Evolutionary conservation across 805 yeast genomes (phyloP), one percentile per base, ranked within the genome.

Genomic region (Kodamaea kaohsiungensis): DNA sequence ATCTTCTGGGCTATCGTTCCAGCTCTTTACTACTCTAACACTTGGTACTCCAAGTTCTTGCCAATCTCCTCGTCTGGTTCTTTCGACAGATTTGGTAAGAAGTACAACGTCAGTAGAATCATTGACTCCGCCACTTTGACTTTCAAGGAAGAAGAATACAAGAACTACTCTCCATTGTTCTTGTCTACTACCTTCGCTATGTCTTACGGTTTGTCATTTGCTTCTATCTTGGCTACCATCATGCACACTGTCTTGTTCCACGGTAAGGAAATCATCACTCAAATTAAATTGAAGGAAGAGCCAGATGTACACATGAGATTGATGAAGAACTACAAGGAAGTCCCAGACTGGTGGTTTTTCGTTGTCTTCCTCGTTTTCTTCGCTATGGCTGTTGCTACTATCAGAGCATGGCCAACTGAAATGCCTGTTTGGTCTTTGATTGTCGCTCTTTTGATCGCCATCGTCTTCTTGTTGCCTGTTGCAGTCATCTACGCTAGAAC

Each of bases 91-190:
- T 78, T 64, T 59, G 85, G 80, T 51, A 53, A 76, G 2, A 18
- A 64, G 7, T 87, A 85, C 66, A 71, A 84, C 47, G 86, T 82
- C 19, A 45, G 73, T 13, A 71, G 70, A 52, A 80, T 87, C 49
- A 69, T 86, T 37, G 70, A 78, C 58, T 59, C 60, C 27, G 50
- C 55, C 30, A 71, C 76, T 30, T 68, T 77, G 53, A 59, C 68
- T 3, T 77, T 87, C 56, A 75, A 80, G 62, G 65, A 70, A 52
- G 65, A 65, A 7, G 81, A 72, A 7, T 87, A 86, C 67, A 63
- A 79, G 58, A 65, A 66, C 6, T 87, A 87, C 69, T 86, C 90
- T 1, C 89, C 90, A 5, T 74, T 86, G 45, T 87, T 77, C 64
- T 72, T 85, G 53, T 74, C 88, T 7, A 77, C 85, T 13, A 79